Evolutionary conservation across 305 asterid genomes (phyloP).

Genomic region (Striga hermonthica): DNA sequence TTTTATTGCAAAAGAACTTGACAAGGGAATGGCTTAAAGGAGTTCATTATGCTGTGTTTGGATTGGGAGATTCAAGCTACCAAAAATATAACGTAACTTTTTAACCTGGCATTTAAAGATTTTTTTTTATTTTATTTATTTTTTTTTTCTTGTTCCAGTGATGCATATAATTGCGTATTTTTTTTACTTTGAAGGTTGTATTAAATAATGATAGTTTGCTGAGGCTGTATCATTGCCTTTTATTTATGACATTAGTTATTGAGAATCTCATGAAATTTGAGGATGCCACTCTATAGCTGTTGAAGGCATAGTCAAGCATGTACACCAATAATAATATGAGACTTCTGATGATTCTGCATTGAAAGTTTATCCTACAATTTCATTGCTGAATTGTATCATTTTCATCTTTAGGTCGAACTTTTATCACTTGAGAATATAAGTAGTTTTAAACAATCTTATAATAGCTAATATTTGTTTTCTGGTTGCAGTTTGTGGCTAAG

Average conservation of each 20-base stretch:
- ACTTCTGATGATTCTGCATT: conserved; percentile 5
- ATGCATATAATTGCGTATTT: neutral
- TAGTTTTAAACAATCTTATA: conserved; percentile 14
- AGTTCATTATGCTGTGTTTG: conserved; percentile 85
- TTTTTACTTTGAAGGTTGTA: neutral
- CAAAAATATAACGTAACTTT: conserved; percentile 82
- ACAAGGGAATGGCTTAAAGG: conserved; percentile 72
- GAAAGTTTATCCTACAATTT: neutral
- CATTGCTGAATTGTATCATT: neutral
- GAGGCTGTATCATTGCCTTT: conserved; percentile 8
- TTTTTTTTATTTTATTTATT: conserved; percentile 15
- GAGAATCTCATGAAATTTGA: conserved; percentile 9
- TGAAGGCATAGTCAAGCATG: neutral
- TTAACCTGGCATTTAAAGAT: conserved; percentile 22
- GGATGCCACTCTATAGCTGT: neutral
- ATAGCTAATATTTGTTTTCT: conserved; percentile 27
- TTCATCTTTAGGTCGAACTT: conserved; percentile 17
- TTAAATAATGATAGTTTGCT: conserved; percentile 14
- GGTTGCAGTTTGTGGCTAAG: conserved; percentile 87
- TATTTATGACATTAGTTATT: neutral
- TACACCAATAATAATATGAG: neutral
- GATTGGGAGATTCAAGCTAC: conserved; percentile 97
- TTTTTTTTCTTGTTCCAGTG: neutral
- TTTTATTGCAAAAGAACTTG: conserved; percentile 75
- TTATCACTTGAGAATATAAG: conserved; percentile 3